Conservation (phyloP, 805 yeast genomes). For the Jamesozyma gamospora region DNA sequence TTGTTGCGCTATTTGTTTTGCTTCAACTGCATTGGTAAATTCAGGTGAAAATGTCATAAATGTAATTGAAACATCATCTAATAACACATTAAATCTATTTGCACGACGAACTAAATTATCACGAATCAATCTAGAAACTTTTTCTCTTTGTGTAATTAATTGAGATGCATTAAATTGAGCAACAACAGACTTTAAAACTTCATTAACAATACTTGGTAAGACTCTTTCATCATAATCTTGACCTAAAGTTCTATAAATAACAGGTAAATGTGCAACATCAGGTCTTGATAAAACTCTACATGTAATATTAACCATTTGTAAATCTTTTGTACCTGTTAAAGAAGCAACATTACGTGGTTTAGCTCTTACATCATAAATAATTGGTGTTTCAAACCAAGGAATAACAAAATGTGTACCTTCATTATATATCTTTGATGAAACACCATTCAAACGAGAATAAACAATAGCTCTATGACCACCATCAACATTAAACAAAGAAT, state of each 20-base stretch:
- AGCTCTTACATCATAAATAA: conserved; percentile 90
- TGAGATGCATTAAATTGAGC: conserved; percentile 99
- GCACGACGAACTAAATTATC: conserved; percentile 91
- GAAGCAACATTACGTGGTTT: conserved; percentile 95
- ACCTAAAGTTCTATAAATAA: conserved; percentile 85
- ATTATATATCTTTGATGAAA: conserved; percentile 67
- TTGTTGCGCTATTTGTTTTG: conserved; percentile 98
- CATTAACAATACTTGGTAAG: conserved; percentile 95
- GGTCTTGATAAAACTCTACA: conserved; percentile 95
- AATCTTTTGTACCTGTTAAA: conserved; percentile 93
- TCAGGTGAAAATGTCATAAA: conserved; percentile 97
- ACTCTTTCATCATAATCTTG: conserved; percentile 94
- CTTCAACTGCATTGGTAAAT: conserved; percentile 94
- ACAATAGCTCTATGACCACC: conserved; percentile 98
- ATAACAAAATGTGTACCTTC: conserved; percentile 94
- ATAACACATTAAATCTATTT: conserved; percentile 67
- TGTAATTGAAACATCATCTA: conserved; percentile 95
- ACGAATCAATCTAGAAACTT: conserved; percentile 81
- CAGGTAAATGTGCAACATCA: conserved; percentile 64
- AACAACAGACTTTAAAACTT: conserved; percentile 90
- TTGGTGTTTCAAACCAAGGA: conserved; percentile 92
- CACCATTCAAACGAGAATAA: conserved; percentile 80
- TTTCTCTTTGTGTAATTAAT: conserved; percentile 97
- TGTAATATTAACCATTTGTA: conserved; percentile 98
- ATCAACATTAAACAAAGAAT: conserved; percentile 74